A percentile compares a stretch with the other conserved stretches of the same genome.
Evolutionary conservation across 2,329 filamentous ascomycete genomes (phyloP).

Genomic region (Cladosporium velox): DNA sequence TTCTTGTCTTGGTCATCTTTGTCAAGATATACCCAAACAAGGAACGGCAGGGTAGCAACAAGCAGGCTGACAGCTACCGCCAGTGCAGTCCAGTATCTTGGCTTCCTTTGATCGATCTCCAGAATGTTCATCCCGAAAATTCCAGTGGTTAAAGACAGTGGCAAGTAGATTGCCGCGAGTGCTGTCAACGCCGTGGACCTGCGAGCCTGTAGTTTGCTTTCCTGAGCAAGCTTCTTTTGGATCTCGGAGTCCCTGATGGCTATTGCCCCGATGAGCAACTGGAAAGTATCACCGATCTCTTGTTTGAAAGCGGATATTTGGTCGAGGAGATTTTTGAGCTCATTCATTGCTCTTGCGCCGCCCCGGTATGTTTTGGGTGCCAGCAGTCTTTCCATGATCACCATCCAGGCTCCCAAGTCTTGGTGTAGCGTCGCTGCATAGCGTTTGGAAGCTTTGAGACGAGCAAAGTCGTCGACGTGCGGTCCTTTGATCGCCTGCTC

Average conservation of each 20-base stretch:
- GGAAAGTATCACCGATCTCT: not conserved
- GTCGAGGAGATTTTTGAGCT: not conserved
- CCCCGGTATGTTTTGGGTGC: not conserved
- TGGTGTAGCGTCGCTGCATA: not conserved
- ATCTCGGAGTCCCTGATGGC: not conserved
- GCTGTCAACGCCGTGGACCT: constrained; percentile 20
- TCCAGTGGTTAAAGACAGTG: constrained; percentile 28
- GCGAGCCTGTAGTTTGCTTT: not conserved
- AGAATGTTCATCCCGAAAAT: constrained; percentile 32
- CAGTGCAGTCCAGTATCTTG: not conserved
- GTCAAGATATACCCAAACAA: not conserved
- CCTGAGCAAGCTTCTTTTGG: not conserved
- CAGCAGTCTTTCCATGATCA: not conserved
- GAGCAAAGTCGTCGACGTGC: not conserved
- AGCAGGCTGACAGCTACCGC: not conserved
- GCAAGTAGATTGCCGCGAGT: constrained; percentile 29
- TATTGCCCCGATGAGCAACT: not conserved
- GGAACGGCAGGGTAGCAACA: not conserved
- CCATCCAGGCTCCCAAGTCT: not conserved
- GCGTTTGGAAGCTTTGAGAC: not conserved
- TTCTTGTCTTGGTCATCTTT: not conserved
- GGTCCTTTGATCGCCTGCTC: not conserved
- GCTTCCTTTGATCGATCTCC: constrained; percentile 23
- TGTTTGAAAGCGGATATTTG: not conserved
- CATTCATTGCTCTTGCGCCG: not conserved